Evolutionary conservation across 176 grass and related monocot species (phyloP).

Genomic region (barley (Hordeum vulgare)): DNA sequence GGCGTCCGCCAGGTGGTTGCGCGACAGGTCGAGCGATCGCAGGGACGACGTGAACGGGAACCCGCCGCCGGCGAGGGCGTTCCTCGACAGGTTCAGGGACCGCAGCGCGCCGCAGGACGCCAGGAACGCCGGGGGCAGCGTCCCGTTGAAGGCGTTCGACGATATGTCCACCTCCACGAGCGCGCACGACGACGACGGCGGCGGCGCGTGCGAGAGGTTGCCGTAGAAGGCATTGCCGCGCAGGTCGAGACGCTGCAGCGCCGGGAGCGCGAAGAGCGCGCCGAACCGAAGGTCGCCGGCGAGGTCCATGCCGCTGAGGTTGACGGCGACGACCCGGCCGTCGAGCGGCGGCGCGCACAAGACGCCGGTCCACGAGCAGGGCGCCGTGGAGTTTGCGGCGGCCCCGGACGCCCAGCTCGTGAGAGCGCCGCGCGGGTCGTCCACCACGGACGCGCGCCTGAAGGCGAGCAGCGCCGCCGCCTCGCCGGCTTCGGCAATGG

Average conservation of each 20-base stretch:
- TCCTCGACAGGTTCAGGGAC: constrained; percentile 66
- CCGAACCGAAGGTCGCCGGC: constrained; percentile 54
- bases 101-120: constrained; percentile 38
- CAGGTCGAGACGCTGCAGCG: constrained; percentile 44
- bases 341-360: constrained; percentile 24
- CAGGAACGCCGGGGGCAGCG: constrained; percentile 57
- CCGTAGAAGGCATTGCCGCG: constrained; percentile 82
- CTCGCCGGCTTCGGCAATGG: constrained; percentile 39
- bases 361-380: constrained; percentile 70
- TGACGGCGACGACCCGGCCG: constrained; percentile 42
- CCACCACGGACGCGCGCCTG: constrained; percentile 39
- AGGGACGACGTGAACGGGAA: constrained; percentile 60
- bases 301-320: constrained; percentile 73
- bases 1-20: constrained; percentile 48
- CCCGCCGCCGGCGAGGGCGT: constrained; percentile 42
- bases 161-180: constrained; percentile 64
- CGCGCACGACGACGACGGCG: constrained; percentile 34
- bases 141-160: constrained; percentile 66
- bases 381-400: constrained; percentile 22
- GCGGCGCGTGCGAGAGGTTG: constrained; percentile 59
- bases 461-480: constrained; percentile 69
- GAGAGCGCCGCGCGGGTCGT: constrained; percentile 43
- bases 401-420: constrained; percentile 26
- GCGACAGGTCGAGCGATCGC: constrained; percentile 63
- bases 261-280: constrained; percentile 46